Evolutionary conservation across 129 eudicot genomes (phyloP), one percentile per base, ranked within the genome.

Genomic region (Saposhnikovia divaricata): DNA sequence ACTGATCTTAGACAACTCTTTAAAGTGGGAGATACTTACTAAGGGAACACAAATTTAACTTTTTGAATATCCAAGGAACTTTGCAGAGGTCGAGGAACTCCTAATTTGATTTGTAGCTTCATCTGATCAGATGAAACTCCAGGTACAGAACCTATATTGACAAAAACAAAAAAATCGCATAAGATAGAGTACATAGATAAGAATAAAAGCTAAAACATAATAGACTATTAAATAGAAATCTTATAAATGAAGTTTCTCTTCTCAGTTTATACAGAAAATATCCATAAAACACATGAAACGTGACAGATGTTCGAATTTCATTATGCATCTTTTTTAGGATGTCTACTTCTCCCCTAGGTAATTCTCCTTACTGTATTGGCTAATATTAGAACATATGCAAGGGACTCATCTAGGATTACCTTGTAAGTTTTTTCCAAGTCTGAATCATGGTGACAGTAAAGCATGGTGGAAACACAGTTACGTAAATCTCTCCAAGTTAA

Each of bases 1-100:
- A 80, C 75, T n/a, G 40, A n/a, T 21, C 28, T 79, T 44, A 73
- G 57, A 77, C 16, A n/a, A 68, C 27, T 23, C 19, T 11, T 34
- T 28, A 81, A 76, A 40, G 50, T 71, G 45, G n/a, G 61, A 77
- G 78, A 65, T 51, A 84, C 92, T 89, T 88, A 93, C 97, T 91
- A 93, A 73, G 98, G 98, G 82, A 93, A 93, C 71, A 93, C 96
- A 15, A 97, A 90, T 75, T 93, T 93, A 83, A 93, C 97, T 84
- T 90, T 93, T 81, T 90, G 92, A 42, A 91, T 77, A 80, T 93
- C 97, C 83, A 93, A 72, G 34, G 87, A 84, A 50, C 87, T 81
- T 69, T 93, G 98, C 63, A 93, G 97, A 83, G 90, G 78, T 68
- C 28, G 86, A 74, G 98, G 98, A 79, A 93, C 98, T 65, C 98